These are phyloP conservation scores for Solanum hybrid DNA, from an alignment of 305 asterid species.

Conservation along the genomic window DNA sequence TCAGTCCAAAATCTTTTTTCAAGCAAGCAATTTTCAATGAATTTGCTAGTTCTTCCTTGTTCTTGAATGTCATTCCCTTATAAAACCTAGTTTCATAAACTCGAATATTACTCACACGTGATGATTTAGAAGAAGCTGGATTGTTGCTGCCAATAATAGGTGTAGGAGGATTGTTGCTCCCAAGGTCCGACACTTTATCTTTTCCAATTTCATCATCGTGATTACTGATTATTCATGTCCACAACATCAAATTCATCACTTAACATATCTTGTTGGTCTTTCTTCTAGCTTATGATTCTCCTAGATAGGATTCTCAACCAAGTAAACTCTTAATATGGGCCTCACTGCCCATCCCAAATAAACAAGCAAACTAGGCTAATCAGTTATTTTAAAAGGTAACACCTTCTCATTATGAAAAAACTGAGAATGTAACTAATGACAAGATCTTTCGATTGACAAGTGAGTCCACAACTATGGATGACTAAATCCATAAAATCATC, in stretches of 20 bases:
- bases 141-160: not conserved
- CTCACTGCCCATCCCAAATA: not conserved
- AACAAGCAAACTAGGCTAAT: not conserved
- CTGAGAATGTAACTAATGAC: not conserved
- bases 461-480: not conserved
- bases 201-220: not conserved
- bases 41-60: no score
- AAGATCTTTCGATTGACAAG: no score
- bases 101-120: not conserved
- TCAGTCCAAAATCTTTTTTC: no score
- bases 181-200: not conserved
- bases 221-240: not conserved
- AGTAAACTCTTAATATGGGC: not conserved
- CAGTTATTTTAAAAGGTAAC: not conserved
- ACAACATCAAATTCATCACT: not conserved
- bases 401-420: not conserved
- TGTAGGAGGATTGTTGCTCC: no score
- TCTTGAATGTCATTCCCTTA: not conserved
- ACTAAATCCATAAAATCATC: not conserved
- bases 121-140: not conserved
- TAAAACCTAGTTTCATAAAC: no score
- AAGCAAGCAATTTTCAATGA: no score
- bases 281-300: not conserved
- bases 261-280: not conserved
- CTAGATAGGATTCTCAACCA: not conserved